phyloP scores from a whole-genome alignment of 2,329 filamentous ascomycete genomes.

The Sporothrix mexicana region DNA sequence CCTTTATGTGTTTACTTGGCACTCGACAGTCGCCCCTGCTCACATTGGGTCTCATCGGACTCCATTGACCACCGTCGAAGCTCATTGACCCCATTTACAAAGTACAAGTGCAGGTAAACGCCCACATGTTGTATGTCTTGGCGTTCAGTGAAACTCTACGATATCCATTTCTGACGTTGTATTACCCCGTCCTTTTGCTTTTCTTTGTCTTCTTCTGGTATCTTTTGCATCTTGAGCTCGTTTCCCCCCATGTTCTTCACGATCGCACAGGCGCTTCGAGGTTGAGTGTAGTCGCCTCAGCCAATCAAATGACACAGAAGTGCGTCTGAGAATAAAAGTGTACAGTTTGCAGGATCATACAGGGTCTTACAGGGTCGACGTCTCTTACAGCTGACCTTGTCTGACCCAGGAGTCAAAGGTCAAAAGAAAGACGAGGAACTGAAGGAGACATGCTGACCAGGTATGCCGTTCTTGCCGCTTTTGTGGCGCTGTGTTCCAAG shows the following conservation, averaged over 20 bases:
- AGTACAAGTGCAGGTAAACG: slow-evolving; percentile 7
- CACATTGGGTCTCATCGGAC: no score
- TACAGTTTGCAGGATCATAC: slow-evolving; percentile 30
- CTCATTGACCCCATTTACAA: no score
- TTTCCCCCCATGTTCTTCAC: background rate
- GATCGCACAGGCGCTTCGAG: slow-evolving; percentile 25
- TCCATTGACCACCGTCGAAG: no score
- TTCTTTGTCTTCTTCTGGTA: background rate
- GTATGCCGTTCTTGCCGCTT: background rate
- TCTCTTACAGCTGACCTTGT: no score
- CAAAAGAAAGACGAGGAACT: no score
- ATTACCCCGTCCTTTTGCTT: background rate
- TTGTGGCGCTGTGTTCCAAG: slow-evolving; percentile 23
- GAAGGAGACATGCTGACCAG: no score
- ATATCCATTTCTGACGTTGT: slow-evolving; percentile 3
- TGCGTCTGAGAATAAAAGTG: background rate
- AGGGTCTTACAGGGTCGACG: no score
- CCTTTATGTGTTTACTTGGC: slow-evolving; percentile 8
- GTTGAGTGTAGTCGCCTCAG: background rate
- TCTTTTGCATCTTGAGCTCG: no score
- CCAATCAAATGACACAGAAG: background rate
- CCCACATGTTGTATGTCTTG: background rate
- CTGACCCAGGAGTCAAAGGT: no score
- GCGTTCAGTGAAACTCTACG: slow-evolving; percentile 15
- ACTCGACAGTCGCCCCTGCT: no score